Evolutionary conservation across 2,329 filamentous ascomycete species (phyloP).

Genomic region (Clonostachys sp.): DNA sequence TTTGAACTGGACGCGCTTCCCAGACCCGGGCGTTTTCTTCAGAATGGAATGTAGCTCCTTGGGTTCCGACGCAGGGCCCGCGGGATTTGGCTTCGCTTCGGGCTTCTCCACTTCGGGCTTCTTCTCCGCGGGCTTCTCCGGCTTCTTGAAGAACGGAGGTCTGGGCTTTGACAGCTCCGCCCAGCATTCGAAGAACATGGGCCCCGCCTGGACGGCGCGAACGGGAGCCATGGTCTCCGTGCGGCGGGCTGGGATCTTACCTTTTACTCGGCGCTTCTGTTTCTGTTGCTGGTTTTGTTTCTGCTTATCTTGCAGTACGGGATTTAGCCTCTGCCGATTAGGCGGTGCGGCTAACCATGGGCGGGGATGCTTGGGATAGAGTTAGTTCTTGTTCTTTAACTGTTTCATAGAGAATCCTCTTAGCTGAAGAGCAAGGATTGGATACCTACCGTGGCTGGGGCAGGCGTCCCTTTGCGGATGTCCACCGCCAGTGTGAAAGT

Average conservation of each 20-base stretch:
- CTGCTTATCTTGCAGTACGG: not conserved
- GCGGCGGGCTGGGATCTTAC: constrained; percentile 12
- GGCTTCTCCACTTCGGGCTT: not conserved
- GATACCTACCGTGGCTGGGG: constrained; percentile 51
- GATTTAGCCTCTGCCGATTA: constrained; percentile 28
- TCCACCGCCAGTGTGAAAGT: constrained; percentile 77
- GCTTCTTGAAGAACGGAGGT: no score
- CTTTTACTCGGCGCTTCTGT: not conserved
- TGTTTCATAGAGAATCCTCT: not conserved
- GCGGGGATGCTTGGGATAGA: constrained; percentile 44
- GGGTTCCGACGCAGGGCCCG: not conserved
- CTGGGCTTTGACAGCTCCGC: constrained; percentile 34
- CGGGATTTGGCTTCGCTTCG: no score
- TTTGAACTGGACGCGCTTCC: no score
- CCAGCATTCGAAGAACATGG: constrained; percentile 64
- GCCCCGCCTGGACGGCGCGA: constrained; percentile 49
- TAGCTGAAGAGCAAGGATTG: not conserved
- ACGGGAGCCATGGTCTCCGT: constrained; percentile 24
- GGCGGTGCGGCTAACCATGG: constrained; percentile 55
- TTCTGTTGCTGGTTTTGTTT: not conserved
- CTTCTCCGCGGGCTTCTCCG: not conserved
- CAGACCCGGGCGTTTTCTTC: no score
- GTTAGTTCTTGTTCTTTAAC: not conserved
- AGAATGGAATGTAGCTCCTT: no score
- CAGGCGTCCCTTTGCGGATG: constrained; percentile 53